A percentile compares a stretch with the other conserved stretches of the same genome.
Evolutionary conservation across 371 early-diverging fungal genomes (phyloP).

Genomic region (Gilbertella persicaria): DNA sequence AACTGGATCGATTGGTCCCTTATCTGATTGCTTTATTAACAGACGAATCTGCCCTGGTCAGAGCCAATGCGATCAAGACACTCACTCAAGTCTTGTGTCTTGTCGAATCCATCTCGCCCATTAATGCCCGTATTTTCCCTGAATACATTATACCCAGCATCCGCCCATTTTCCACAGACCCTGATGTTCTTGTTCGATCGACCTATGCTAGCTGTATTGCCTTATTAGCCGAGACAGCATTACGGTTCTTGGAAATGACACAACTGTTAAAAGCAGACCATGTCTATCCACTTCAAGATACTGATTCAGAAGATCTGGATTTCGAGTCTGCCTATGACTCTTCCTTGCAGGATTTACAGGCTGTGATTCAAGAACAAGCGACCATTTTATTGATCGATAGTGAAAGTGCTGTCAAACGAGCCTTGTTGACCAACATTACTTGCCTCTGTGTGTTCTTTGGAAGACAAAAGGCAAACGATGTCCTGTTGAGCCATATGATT

Average conservation of each 20-base stretch:
- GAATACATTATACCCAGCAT: conserved; percentile 87
- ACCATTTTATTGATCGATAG: conserved; percentile 70
- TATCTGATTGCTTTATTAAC: conserved; percentile 72
- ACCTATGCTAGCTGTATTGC: conserved; percentile 85
- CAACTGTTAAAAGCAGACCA: conserved; percentile 66
- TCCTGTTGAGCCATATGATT: conserved; percentile 88
- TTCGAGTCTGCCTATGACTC: conserved; percentile 77
- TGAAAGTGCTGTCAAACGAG: conserved; percentile 75
- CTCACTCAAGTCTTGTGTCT: conserved; percentile 77
- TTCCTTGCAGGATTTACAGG: conserved; percentile 71
- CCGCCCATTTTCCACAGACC: conserved; percentile 67
- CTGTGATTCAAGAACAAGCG: conserved; percentile 73
- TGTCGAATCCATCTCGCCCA: conserved; percentile 76
- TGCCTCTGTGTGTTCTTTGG: conserved; percentile 86
- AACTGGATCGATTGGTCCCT: conserved; percentile 84
- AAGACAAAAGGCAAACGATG: conserved; percentile 80
- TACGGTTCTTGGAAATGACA: conserved; percentile 72
- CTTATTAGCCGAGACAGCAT: conserved; percentile 76
- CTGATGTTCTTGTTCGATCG: conserved; percentile 77
- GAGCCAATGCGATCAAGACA: conserved; percentile 72
- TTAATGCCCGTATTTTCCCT: conserved; percentile 85
- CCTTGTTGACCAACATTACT: conserved; percentile 73
- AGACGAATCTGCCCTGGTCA: conserved; percentile 74
- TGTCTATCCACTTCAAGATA: conserved; percentile 54
- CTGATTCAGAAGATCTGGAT: conserved; percentile 57